Percentiles rank a stretch among this genome's conserved stretches.
These are phyloP conservation scores for Suillus placidus DNA, from an alignment of 768 basidiomycete species.

Conservation along the genomic window DNA sequence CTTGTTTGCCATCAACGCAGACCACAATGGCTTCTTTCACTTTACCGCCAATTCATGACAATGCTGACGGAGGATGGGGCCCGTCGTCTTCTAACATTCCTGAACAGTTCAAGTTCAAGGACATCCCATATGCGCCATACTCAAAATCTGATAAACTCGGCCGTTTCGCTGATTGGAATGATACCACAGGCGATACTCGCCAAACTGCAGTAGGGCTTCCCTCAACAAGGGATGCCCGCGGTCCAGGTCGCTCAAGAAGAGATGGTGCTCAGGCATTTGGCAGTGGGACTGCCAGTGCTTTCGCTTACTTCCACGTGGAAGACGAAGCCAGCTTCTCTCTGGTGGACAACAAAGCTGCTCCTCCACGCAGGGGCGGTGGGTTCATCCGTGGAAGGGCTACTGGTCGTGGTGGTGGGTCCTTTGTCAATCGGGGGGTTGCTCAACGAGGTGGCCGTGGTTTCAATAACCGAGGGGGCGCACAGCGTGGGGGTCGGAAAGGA, in stretches of 20 bases:
- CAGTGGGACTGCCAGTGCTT: slow-evolving; percentile 86
- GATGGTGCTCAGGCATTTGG: slow-evolving; percentile 87
- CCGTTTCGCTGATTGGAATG: slow-evolving; percentile 98
- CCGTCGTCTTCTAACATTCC: slow-evolving; percentile 83
- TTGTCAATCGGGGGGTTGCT: slow-evolving; percentile 42
- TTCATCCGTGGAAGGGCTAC: slow-evolving; percentile 55
- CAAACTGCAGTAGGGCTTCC: slow-evolving; percentile 54
- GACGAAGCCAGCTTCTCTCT: slow-evolving; percentile 97
- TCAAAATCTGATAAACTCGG: slow-evolving; percentile 99
- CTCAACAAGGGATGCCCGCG: slow-evolving; percentile 51
- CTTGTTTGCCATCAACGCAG: slow-evolving; percentile 18
- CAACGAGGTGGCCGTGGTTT: slow-evolving; percentile 47
- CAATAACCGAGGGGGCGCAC: slow-evolving; percentile 47
- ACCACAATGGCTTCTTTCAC: slow-evolving; percentile 74
- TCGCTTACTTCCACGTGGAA: slow-evolving; percentile 97
- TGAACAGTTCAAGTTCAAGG: slow-evolving; percentile 94
- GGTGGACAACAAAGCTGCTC: slow-evolving; percentile 83
- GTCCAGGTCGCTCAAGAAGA: slow-evolving; percentile 60
- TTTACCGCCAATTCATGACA: slow-evolving; percentile 87
- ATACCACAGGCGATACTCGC: slow-evolving; percentile 64
- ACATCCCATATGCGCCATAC: slow-evolving; percentile 98
- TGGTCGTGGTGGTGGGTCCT: slow-evolving; percentile 39
- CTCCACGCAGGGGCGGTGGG: slow-evolving; percentile 69
- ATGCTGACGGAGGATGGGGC: slow-evolving; percentile 93
- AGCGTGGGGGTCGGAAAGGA: slow-evolving; percentile 55